Conservation (phyloP, 1,139 yeast species). For the Meyerozyma carpophila region DNA sequence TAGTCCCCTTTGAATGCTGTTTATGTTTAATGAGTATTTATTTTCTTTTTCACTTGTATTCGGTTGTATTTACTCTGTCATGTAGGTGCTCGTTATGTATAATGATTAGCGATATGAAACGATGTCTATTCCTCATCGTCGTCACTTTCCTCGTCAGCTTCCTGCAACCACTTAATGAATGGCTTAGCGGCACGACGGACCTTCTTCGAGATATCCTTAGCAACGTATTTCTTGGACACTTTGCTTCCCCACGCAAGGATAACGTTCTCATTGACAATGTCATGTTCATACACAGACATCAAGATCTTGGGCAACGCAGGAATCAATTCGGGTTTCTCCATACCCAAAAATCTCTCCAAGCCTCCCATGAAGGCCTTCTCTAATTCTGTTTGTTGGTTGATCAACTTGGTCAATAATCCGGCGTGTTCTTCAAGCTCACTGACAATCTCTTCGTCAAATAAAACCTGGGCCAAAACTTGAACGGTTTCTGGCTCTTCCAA, state of each 20-base stretch:
- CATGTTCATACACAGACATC: conserved; percentile 76
- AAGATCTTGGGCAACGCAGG: conserved; percentile 75
- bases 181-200: conserved; percentile 97
- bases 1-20: background rate
- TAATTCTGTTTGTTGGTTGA: conserved; percentile 55
- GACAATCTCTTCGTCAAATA: conserved; percentile 76
- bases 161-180: conserved; percentile 88
- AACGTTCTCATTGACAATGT: conserved; percentile 77
- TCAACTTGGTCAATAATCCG: conserved; percentile 76
- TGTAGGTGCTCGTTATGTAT: background rate
- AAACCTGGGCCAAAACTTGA: conserved; percentile 86
- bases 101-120: background rate
- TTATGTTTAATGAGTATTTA: background rate
- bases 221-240: conserved; percentile 88
- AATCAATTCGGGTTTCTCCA: conserved; percentile 72
- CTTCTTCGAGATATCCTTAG: conserved; percentile 87
- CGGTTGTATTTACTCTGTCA: background rate
- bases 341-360: conserved; percentile 85
- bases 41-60: background rate
- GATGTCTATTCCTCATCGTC: conserved; percentile 32
- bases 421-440: conserved; percentile 71
- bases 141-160: conserved; percentile 72
- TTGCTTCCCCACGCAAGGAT: conserved; percentile 84
- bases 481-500: conserved; percentile 70
- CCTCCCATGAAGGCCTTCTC: conserved; percentile 95